phyloP scores from a whole-genome alignment of 768 basidiomycete species.

The Amanita thiersii region DNA sequence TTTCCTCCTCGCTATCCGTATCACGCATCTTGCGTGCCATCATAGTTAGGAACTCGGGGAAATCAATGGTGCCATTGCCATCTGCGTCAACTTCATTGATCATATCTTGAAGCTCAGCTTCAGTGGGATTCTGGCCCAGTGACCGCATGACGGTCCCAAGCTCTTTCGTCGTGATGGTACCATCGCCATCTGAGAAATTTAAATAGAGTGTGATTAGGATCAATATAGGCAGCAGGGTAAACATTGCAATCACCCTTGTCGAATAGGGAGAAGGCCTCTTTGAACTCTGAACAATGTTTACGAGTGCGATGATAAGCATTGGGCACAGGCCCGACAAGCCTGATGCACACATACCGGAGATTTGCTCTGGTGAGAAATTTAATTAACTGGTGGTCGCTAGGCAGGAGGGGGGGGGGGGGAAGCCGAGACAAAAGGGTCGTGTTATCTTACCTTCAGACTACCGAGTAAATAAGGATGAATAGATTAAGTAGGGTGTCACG shows the following conservation, averaged over 20 bases:
- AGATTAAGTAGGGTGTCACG: neutral
- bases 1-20: slow-evolving; percentile 10
- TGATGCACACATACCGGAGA: slow-evolving; percentile 15
- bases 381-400: neutral
- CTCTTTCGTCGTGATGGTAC: slow-evolving; percentile 9
- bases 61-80: slow-evolving; percentile 10
- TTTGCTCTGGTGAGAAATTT: slow-evolving; percentile 18
- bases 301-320: slow-evolving; percentile 2
- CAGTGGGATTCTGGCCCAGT: slow-evolving; percentile 9
- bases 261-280: slow-evolving; percentile 19
- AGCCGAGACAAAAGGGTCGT: neutral
- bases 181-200: slow-evolving; percentile 7
- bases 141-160: slow-evolving; percentile 9
- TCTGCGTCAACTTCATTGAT: slow-evolving; percentile 10
- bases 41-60: slow-evolving; percentile 10
- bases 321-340: neutral
- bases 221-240: neutral
- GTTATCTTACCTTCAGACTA: slow-evolving; percentile 4
- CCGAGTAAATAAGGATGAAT: neutral
- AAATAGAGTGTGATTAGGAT: neutral
- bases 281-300: slow-evolving; percentile 13
- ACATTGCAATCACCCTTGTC: slow-evolving; percentile 15
- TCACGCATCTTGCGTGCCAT: slow-evolving; percentile 11
- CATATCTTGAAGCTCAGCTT: slow-evolving; percentile 10
- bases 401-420: neutral